Evolutionary conservation across 768 basidiomycete species (phyloP).

Genomic region (Kwoniella sp.): DNA sequence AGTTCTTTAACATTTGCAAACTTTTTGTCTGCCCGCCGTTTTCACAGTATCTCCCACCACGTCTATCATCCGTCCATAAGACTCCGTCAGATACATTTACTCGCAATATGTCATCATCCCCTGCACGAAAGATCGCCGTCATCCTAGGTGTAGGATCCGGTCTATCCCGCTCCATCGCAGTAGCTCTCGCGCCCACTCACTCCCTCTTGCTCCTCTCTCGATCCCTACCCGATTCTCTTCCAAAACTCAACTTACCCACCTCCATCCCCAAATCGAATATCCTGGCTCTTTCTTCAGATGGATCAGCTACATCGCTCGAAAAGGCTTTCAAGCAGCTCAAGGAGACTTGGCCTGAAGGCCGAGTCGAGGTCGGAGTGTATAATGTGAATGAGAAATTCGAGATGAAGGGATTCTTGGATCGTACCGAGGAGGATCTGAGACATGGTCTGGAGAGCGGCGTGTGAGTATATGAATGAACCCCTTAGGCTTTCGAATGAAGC

Average conservation of each 20-base stretch:
- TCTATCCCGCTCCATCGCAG: slow-evolving; percentile 26
- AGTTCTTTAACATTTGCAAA: too few relatives aligned
- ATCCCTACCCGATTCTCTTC: slow-evolving; percentile 33
- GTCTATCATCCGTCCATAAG: too few relatives aligned
- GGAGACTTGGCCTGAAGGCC: slow-evolving; percentile 40
- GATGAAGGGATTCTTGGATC: slow-evolving; percentile 42
- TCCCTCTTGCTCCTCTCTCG: slow-evolving; percentile 49
- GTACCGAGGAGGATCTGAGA: slow-evolving; percentile 35
- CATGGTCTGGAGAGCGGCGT: slow-evolving; percentile 30
- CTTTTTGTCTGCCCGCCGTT: too few relatives aligned
- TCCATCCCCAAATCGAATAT: slow-evolving; percentile 27
- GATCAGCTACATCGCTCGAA: slow-evolving; percentile 28
- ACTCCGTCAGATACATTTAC: too few relatives aligned
- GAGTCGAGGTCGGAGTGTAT: slow-evolving; percentile 47
- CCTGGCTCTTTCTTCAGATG: slow-evolving; percentile 36
- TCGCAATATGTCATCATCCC: background rate
- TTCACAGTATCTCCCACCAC: too few relatives aligned
- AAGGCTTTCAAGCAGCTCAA: slow-evolving; percentile 37
- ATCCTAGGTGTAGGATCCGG: slow-evolving; percentile 41
- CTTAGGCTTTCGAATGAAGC: too few relatives aligned
- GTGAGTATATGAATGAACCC: too few relatives aligned
- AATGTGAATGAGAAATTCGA: slow-evolving; percentile 38
- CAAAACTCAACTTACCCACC: slow-evolving; percentile 32
- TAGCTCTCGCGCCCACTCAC: slow-evolving; percentile 45
- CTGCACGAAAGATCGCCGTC: slow-evolving; percentile 27